Evolutionary conservation across 129 eudicot genomes (phyloP), one percentile per base, ranked within the genome.

Genomic region (Cynara cardunculus): DNA sequence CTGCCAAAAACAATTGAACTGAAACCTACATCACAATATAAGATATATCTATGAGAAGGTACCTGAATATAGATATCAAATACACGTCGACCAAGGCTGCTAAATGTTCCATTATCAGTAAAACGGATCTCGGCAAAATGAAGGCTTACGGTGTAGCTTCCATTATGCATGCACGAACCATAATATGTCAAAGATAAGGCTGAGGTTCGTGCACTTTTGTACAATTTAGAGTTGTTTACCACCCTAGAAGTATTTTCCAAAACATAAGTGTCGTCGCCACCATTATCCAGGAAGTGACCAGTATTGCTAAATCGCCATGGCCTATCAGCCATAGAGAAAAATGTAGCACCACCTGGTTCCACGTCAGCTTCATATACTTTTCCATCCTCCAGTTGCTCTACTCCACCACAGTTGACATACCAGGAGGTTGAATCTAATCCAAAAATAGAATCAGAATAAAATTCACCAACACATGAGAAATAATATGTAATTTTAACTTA

Each of bases 11-110:
- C 0, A 53, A 14, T 18, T 53, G 18, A 53, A 53, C 4, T 18
- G 62, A 53, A 16, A 3, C 62, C 6, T 53, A 53, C 21, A 49
- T 49, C 62, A 49, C 7, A 12, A 37, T 37, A 37, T 37, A 37
- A 37, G 3, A 37, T 37, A 37, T 37, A 37, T 70, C 30, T 25
- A 41, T 19, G 65, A 44, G 68, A n/a, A 75, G 14, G 16, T 61
- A 91, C 97, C 97, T 94, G 98, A 70, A 94, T 85, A 74, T 87
- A 86, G 73, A 94, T 83, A 85, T 94, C 92, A 89, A 91, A 94
- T 41, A 91, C 19, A 35, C 97, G 93, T 80, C 93, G 88, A 49
- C 98, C 98, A 34, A 89, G 87, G 82, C 98, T 91, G 37, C 56
- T 37, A 76, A 65, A 94, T 25, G 86, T 82, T 27, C 46, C 71